Evolutionary conservation across 805 yeast species (phyloP).

Genomic region (Saturnispora bothae): DNA sequence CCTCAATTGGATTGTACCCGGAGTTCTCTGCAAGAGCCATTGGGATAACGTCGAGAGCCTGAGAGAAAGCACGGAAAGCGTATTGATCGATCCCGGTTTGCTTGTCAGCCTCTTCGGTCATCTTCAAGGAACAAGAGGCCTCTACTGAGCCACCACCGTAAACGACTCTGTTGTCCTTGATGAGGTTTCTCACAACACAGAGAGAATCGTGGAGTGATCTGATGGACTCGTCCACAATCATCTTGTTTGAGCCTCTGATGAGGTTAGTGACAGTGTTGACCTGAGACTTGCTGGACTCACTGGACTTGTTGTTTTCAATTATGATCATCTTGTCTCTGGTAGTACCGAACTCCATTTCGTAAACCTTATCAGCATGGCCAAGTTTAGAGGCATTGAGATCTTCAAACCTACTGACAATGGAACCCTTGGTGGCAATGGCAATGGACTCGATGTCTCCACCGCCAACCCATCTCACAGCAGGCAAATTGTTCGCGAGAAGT

Average conservation of each 20-base stretch:
- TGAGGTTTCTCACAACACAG: constrained; percentile 93
- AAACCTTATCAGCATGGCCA: constrained; percentile 77
- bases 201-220: constrained; percentile 94
- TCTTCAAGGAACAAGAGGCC: constrained; percentile 84
- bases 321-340: constrained; percentile 94
- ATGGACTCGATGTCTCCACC: constrained; percentile 92
- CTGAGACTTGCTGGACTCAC: constrained; percentile 34
- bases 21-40: constrained; percentile 95
- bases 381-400: constrained; percentile 74
- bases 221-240: constrained; percentile 95
- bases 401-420: constrained; percentile 95
- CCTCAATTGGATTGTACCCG: constrained; percentile 89
- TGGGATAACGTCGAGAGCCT: constrained; percentile 85
- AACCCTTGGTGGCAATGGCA: constrained; percentile 95
- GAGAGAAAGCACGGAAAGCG: constrained; percentile 91
- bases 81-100: constrained; percentile 95
- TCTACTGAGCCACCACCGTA: constrained; percentile 99
- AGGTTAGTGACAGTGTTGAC: constrained; percentile 64
- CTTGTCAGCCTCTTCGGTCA: constrained; percentile 81
- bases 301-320: constrained; percentile 75
- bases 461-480: constrained; percentile 99
- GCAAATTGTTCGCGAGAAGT: constrained; percentile 74
- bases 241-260: constrained; percentile 90
- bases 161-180: constrained; percentile 87
- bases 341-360: constrained; percentile 91